Evolutionary conservation across 73 alveolate species (phyloP), one percentile per base, ranked within the genome.

Genomic region (Paramecium sonneborni): DNA sequence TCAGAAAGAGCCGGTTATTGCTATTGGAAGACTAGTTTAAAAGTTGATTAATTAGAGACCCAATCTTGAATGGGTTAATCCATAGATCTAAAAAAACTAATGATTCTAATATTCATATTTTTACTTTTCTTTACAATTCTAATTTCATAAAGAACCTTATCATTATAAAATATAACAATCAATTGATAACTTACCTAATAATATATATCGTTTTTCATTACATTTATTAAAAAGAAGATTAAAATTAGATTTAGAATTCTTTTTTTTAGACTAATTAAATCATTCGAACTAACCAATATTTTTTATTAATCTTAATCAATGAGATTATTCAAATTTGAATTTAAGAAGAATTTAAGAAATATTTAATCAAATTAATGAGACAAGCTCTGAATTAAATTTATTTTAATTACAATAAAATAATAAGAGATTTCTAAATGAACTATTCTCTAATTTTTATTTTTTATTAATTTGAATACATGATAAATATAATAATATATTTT

Each of bases 1-100:
- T 34, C 58, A 74, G 21, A 37, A 24, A 37, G 87, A 74, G 11
- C 87, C 87, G 14, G 87, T 11, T 1, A 74, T 37, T 74, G 87
- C 87, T 6, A 37, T 74, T 35, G 87, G 87, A 37, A 74, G 58
- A 74, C 56, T 34, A 28, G 87, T 74, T 34, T 23, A 74, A 74
- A 74, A 74, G 58, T 39, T 74, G 24, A 10, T 74, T 14, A 37
- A 28, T 37, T 15, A 34, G 18, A 37, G 32, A 39, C 87, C 67
- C 15, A 5, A 39, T 35, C 37, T 74, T 5, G 32, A 74, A 15
- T 74, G 87, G 87, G 87, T 74, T 18, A 74, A 74, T 74, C 87
- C 87, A 34, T 18, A 74, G 23, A 74, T 74, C 84, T 62, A 14
- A 62, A 62, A 62, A 26, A 62, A 3, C 15, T 1, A 62, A 30